Evolutionary conservation across 139 green algal species (phyloP).

Genomic region (Tetradesmus lagerheimii): DNA sequence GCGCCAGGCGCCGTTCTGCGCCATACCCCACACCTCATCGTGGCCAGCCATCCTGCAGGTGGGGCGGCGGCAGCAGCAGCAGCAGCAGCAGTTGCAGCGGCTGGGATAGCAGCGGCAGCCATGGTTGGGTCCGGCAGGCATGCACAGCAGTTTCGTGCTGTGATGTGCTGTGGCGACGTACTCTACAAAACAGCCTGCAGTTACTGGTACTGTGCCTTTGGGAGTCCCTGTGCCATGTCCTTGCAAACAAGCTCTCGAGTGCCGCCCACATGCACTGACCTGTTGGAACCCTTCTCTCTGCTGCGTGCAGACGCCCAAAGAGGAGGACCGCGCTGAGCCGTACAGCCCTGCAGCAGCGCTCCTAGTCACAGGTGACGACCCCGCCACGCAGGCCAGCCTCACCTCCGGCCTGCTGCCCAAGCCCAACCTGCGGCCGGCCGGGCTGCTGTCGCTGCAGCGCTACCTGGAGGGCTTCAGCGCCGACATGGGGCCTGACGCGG

Average conservation of each 20-base stretch:
- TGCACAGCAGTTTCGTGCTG: no score
- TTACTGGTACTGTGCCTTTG: neutral
- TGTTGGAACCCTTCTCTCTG: neutral
- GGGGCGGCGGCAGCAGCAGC: neutral
- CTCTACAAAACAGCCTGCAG: no score
- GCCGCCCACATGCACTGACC: no score
- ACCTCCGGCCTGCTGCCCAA: constrained; percentile 41
- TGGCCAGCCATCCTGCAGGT: constrained; percentile 70
- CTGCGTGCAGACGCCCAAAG: constrained; percentile 50
- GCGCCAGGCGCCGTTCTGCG: constrained; percentile 63
- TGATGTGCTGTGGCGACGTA: no score
- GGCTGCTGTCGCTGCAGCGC: constrained; percentile 9
- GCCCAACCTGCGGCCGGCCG: neutral
- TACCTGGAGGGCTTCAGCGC: constrained; percentile 23
- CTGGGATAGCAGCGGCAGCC: neutral
- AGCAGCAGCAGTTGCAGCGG: neutral
- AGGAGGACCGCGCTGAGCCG: constrained; percentile 47
- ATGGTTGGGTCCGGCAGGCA: neutral
- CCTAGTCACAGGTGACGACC: constrained; percentile 56
- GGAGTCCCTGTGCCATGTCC: neutral
- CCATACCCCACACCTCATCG: constrained; percentile 60
- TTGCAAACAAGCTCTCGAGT: neutral
- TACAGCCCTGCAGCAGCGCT: constrained; percentile 40
- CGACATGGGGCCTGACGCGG: neutral
- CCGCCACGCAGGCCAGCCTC: neutral